Evolutionary conservation across 164 flowering plant genomes (phyloP).

Genomic region (Liquidambar formosana): DNA sequence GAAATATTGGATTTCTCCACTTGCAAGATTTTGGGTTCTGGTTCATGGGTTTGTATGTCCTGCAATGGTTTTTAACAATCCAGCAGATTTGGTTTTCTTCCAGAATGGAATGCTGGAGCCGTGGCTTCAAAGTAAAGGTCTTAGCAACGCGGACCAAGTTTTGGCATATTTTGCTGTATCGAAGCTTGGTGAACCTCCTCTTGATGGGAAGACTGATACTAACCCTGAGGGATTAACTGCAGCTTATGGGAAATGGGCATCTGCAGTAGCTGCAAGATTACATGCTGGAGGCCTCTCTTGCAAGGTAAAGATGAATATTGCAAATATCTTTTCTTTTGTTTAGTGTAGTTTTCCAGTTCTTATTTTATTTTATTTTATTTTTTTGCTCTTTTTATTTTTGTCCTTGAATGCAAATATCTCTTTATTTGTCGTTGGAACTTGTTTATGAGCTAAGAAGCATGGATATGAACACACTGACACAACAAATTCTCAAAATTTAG

Average conservation of each 20-base stretch:
- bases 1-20: no score
- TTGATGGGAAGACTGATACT: constrained; percentile 92
- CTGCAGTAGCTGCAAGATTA: constrained; percentile 77
- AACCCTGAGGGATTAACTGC: constrained; percentile 96
- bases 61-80: constrained; percentile 31
- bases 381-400: no score
- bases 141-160: constrained; percentile 81
- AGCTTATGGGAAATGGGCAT: constrained; percentile 97
- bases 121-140: constrained; percentile 87
- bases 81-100: constrained; percentile 98
- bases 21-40: no score
- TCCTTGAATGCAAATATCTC: no score
- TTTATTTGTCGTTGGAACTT: no score
- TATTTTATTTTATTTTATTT: no score
- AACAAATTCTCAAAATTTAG: no score
- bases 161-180: constrained; percentile 94
- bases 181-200: constrained; percentile 92
- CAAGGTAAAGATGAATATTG: constrained; percentile 45
- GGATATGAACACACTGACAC: no score
- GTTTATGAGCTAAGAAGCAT: no score
- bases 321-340: not conserved
- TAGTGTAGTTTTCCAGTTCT: no score
- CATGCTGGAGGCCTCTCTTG: constrained; percentile 88
- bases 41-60: constrained; percentile 1
- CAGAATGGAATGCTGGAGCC: constrained; percentile 99